A percentile compares a stretch with the other conserved stretches of the same genome.
phyloP scores from a whole-genome alignment of 345 rosid genomes.

The Hypericum perforatum region DNA sequence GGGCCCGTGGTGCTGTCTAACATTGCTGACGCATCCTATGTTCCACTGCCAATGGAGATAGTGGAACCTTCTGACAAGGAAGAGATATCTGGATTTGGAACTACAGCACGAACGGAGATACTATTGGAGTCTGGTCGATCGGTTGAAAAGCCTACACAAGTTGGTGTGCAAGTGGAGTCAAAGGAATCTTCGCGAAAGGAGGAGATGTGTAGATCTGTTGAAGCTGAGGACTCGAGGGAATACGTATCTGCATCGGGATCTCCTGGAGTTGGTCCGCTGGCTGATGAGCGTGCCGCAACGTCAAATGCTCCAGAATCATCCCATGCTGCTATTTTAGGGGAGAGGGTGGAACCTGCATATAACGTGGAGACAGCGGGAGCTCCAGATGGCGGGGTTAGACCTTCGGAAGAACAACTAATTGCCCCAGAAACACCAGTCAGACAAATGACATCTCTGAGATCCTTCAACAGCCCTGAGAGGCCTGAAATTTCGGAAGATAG shows the following conservation, averaged over 20 bases:
- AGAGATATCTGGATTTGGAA: too few relatives aligned
- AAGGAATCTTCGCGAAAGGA: too few relatives aligned
- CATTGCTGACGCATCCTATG: too few relatives aligned
- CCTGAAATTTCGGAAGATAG: constrained; percentile 21
- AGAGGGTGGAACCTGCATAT: constrained; percentile 1
- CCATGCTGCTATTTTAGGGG: too few relatives aligned
- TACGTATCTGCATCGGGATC: too few relatives aligned
- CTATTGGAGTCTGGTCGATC: too few relatives aligned
- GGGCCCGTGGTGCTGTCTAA: too few relatives aligned
- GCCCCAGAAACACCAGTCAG: constrained; percentile 66
- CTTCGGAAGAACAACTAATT: constrained; percentile 29
- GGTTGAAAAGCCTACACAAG: too few relatives aligned
- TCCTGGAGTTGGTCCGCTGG: too few relatives aligned
- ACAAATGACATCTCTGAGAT: constrained; percentile 26
- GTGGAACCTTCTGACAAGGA: too few relatives aligned
- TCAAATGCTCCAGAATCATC: constrained; percentile 4
- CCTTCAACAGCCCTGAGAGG: constrained; percentile 26
- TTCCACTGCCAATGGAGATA: background rate
- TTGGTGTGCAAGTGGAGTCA: too few relatives aligned
- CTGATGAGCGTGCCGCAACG: background rate
- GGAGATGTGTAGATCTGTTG: background rate
- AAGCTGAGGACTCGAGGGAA: constrained; percentile 13
- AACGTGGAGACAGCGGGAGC: constrained; percentile 9
- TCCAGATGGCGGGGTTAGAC: constrained; percentile 4
- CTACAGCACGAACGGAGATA: too few relatives aligned